Base-by-base conservation (phyloP, 1,284 basidiomycete genomes). In the Porogramme epimiltina region DNA sequence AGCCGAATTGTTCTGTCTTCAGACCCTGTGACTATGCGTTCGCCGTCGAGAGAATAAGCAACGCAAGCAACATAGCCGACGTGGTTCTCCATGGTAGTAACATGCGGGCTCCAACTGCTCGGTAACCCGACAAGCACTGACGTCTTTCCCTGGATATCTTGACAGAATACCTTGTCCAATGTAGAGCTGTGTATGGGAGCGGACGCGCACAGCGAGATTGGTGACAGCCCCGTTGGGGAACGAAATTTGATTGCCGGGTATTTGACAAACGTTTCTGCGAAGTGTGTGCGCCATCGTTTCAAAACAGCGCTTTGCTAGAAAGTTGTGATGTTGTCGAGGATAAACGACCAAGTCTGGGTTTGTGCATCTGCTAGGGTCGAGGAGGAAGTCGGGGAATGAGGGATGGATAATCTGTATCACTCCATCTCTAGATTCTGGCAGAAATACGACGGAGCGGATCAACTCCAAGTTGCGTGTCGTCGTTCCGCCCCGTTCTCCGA, bases 351-450 rank as follows among this genome's bases (percentile, higher is more conserved):
- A 50, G 3, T 45, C 34, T 4, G 23, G 1, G 9, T 45, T 26
- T 3, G 18, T 18, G 18, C 48, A 50, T 15, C 48, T 33, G 1
- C 4, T 15, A 11, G 22, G 2, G 34, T 49, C 42, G 8, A 25
- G 16, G 34, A 50, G 23, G 34, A 44, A 50, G 37, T 50, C 48
- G 11, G 48, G 13, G 26, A 50, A 50, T 9, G 48, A 44, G 5
- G 25, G 42, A 28, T 50, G 48, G 42, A 50, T 38, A 1, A 50
- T n/a, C 16, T 37, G 33, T 9, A 50, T 40, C 13, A 26, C 34
- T 42, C 38, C 34, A 5, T 44, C 42, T 31, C 31, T 34, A 10
- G 24, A 33, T 16, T 5, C 16, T 4, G 42, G 42, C 8, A 31
- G 8, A 31, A 31, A 6, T 6, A 31, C 6, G 6, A 31, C 8